Conservation (phyloP, 805 yeast species). For the Lachancea kluyveri region DNA sequence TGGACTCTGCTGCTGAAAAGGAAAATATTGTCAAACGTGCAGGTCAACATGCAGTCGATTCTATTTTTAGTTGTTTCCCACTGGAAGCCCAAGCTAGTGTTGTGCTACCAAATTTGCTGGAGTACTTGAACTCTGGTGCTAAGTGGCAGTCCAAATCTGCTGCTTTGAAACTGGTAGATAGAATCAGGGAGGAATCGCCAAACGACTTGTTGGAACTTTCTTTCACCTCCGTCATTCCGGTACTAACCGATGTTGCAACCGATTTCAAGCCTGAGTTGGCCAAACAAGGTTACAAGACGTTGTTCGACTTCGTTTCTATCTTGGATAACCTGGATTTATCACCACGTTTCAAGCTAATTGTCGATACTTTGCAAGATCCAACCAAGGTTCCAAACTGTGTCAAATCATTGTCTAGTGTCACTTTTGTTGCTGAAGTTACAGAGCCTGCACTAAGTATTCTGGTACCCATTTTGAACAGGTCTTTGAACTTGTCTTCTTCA, state of each 20-base stretch:
- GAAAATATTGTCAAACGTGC: constrained; percentile 81
- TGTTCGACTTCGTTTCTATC: constrained; percentile 67
- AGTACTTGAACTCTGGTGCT: constrained; percentile 70
- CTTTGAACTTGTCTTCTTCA: constrained; percentile 73
- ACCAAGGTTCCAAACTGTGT: constrained; percentile 82
- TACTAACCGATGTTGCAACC: constrained; percentile 81
- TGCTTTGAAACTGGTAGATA: constrained; percentile 68
- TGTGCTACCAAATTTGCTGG: constrained; percentile 53
- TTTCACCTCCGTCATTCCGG: constrained; percentile 75
- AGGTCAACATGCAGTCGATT: constrained; percentile 72
- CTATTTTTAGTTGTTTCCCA: constrained; percentile 65
- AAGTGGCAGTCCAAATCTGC: constrained; percentile 90
- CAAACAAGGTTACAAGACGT: constrained; percentile 67
- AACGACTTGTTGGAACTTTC: constrained; percentile 78
- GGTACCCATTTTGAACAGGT: constrained; percentile 88
- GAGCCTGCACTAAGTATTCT: constrained; percentile 88
- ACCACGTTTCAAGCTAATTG: constrained; percentile 78
- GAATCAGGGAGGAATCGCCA: constrained; percentile 71
- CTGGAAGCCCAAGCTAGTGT: constrained; percentile 72
- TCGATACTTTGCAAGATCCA: constrained; percentile 87
- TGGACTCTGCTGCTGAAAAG: constrained; percentile 77
- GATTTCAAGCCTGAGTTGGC: constrained; percentile 97
- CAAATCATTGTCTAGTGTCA: constrained; percentile 83
- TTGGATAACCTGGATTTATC: constrained; percentile 89
- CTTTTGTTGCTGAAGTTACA: constrained; percentile 97